Base-by-base conservation (phyloP, 768 basidiomycete genomes). In the Leucosporidium yakuticum region DNA sequence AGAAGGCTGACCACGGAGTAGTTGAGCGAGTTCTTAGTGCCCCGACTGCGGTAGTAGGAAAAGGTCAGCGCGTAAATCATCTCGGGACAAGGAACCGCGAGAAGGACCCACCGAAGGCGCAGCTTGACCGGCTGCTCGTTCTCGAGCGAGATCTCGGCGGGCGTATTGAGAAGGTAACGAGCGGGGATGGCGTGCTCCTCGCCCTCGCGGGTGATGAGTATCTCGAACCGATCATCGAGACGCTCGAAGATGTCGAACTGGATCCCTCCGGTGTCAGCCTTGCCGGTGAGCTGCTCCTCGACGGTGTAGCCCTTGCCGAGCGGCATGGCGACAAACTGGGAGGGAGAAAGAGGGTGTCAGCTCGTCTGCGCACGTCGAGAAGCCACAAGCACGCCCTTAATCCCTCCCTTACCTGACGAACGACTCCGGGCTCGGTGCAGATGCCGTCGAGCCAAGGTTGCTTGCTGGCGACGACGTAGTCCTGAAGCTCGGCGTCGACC, bases 251-350 rank as follows among this genome's bases (percentile, higher is more conserved):
- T 44, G 58, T 59, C n/a, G 39, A 59, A 47, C 58, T 59, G 58
- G 39, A 59, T n/a, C 9, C 58, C 58, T 44, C 58, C 58, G 58
- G 47, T 25, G 1, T 59, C 27, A 4, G 39, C 39, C 19, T 47
- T n/a, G 21, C 58, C 58, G 2, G 58, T 59, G 58, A 59, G 58
- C 39, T 59, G 58, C 58, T 59, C 58, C 44, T 59, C 58, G 58
- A 59, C 58, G 23, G 58, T 59, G 58, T 59, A 59, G n/a, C 58
- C 58, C 27, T 59, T 27, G 15, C 58, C 58, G 39, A 59, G 58
- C 15, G 58, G 58, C 58, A 59, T 59, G 39, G 58, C 58, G n/a
- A 59, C 58, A n/a, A 59, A 59, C 58, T 59, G 58, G 6, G 39
- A 15, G 14, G 17, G 39, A 7, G 34, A 20, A 14, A 1, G 19